Conservation (phyloP, 2,329 filamentous ascomycete genomes). For the Mycosphaerella sp. region DNA sequence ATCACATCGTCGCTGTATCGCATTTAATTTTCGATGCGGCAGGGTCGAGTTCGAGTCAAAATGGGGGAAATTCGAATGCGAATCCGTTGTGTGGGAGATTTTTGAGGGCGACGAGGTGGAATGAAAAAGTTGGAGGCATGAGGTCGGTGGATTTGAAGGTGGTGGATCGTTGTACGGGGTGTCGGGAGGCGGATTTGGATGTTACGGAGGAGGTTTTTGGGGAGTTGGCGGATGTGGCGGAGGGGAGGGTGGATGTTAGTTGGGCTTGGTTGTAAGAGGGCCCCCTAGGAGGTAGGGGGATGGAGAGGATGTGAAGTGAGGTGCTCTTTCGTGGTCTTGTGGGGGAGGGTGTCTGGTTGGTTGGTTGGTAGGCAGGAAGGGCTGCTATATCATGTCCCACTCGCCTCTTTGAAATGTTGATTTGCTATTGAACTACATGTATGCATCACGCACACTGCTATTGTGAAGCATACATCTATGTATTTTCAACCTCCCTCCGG, state of each 20-base stretch:
- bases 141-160: constrained; percentile 53
- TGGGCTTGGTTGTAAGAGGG: constrained; percentile 28
- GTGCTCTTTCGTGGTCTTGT: no score
- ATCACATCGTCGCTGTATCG: constrained; percentile 57
- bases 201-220: constrained; percentile 45
- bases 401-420: no score
- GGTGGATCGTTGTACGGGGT: constrained; percentile 54
- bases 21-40: constrained; percentile 56
- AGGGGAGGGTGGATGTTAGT: constrained; percentile 29
- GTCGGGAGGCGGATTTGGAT: constrained; percentile 45
- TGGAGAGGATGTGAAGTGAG: no score
- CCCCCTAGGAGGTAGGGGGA: no score
- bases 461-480: no score
- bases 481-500: no score
- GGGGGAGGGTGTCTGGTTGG: no score
- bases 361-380: no score
- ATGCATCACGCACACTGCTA: no score
- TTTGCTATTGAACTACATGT: no score
- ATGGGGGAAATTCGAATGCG: constrained; percentile 46
- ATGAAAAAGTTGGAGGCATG: constrained; percentile 24
- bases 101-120: constrained; percentile 51
- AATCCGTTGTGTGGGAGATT: constrained; percentile 62
- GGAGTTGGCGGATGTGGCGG: constrained; percentile 36
- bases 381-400: no score
- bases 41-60: constrained; percentile 3